Percentiles rank a stretch among this genome's conserved stretches.
These are phyloP conservation scores for Tardiomyces blankii DNA, from an alignment of 1,139 yeast genomes.

Conservation along the genomic window DNA sequence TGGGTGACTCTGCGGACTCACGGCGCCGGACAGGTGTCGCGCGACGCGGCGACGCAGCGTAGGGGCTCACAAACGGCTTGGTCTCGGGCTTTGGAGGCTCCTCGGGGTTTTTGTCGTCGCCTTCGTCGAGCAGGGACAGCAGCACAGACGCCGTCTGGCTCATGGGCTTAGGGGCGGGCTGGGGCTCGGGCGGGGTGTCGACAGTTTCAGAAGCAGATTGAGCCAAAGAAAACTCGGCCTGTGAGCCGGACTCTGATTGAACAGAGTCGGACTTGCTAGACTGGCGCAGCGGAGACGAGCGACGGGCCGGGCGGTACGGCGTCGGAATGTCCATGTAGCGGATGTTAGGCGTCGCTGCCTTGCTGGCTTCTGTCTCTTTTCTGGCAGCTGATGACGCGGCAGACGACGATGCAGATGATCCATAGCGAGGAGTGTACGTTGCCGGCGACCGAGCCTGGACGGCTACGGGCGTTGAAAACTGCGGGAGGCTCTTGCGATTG, in stretches of 20 bases:
- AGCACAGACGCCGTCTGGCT: background rate
- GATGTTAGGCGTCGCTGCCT: background rate
- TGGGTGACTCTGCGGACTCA: background rate
- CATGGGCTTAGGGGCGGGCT: background rate
- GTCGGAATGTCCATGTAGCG: background rate
- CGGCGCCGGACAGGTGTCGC: background rate
- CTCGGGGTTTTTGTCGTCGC: background rate
- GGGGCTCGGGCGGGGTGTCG: background rate
- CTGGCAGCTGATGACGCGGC: background rate
- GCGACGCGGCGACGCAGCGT: background rate
- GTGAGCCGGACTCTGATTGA: no score
- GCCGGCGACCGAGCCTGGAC: background rate
- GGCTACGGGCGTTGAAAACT: background rate
- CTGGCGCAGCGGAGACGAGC: background rate
- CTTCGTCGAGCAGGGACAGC: background rate
- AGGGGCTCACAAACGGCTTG: background rate
- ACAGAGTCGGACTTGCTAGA: background rate
- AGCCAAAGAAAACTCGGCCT: no score
- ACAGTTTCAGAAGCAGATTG: background rate
- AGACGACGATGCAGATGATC: background rate
- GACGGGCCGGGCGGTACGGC: background rate
- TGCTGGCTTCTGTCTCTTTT: background rate
- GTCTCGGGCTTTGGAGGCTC: background rate
- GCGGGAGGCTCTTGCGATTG: background rate
- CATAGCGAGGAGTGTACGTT: background rate